Percentiles rank a stretch among this genome's conserved stretches.
Conservation (phyloP, 2,329 filamentous ascomycete species). For the Fusarium bulbicola region DNA sequence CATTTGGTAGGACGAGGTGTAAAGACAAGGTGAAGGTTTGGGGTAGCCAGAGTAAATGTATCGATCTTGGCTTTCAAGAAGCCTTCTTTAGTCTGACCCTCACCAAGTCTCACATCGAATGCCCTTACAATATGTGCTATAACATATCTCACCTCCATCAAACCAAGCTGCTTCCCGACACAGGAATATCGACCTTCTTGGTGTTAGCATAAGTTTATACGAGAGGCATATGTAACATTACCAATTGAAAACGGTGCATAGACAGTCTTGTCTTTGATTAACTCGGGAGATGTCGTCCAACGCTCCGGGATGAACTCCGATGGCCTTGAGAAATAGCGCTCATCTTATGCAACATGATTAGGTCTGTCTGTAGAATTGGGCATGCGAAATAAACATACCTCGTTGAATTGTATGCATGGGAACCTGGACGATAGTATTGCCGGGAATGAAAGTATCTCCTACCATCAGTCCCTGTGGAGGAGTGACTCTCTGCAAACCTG, state of each 20-base stretch:
- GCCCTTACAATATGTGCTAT: constrained; percentile 10
- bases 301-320: constrained; percentile 51
- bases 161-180: constrained; percentile 27
- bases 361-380: too few species aligned
- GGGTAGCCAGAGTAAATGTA: background rate
- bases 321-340: constrained; percentile 42
- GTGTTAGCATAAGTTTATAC: background rate
- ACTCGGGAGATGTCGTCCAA: constrained; percentile 46
- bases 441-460: constrained; percentile 28
- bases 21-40: background rate
- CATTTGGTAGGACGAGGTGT: background rate
- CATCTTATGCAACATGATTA: background rate
- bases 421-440: constrained; percentile 23
- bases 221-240: background rate
- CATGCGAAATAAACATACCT: constrained; percentile 48
- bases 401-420: constrained; percentile 34
- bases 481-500: constrained; percentile 48
- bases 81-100: background rate
- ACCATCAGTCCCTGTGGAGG: constrained; percentile 48
- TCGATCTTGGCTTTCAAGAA: background rate
- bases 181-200: constrained; percentile 20
- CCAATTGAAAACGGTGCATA: constrained; percentile 48
- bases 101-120: constrained; percentile 4
- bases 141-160: constrained; percentile 30
- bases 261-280: constrained; percentile 45